Conservation (phyloP, 129 eudicot species). For the Calendula officinalis region DNA sequence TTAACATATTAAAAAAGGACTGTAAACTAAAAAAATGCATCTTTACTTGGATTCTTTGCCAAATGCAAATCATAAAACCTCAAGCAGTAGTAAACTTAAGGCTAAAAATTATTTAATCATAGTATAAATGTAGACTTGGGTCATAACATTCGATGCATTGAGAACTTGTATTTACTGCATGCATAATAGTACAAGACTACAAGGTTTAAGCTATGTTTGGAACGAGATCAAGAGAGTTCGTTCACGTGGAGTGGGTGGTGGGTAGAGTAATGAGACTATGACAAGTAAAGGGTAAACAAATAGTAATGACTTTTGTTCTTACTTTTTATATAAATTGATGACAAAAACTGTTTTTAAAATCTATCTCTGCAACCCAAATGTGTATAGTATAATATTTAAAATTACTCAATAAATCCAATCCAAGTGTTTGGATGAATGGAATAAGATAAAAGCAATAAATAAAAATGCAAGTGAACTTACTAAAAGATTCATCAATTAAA, state of each 20-base stretch:
- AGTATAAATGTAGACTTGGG: slow-evolving; percentile 8
- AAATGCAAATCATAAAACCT: slow-evolving; percentile 18
- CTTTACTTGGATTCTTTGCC: slow-evolving; percentile 15
- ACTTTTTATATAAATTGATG: neutral
- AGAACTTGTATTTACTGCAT: slow-evolving; percentile 19
- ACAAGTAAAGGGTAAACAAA: slow-evolving; percentile 8
- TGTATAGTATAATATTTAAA: neutral
- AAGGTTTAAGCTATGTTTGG: slow-evolving; percentile 16
- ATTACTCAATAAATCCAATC: slow-evolving; percentile 15
- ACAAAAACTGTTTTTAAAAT: slow-evolving; percentile 12
- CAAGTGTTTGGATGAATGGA: slow-evolving; percentile 24
- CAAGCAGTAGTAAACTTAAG: slow-evolving; percentile 15
- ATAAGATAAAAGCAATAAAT: slow-evolving; percentile 8
- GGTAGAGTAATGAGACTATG: slow-evolving; percentile 15
- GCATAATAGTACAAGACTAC: slow-evolving; percentile 12
- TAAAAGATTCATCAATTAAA: slow-evolving; percentile 27
- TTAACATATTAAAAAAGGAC: slow-evolving; percentile 3
- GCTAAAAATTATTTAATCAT: slow-evolving; percentile 5
- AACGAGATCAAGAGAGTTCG: slow-evolving; percentile 25
- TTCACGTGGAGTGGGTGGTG: slow-evolving; percentile 38
- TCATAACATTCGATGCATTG: neutral
- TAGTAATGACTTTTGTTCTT: slow-evolving; percentile 14
- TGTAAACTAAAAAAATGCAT: slow-evolving; percentile 1
- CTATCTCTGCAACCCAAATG: slow-evolving; percentile 1
- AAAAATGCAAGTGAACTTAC: slow-evolving; percentile 25